Percentiles rank a stretch among this genome's conserved stretches.
These are phyloP conservation scores for Globisporangium orthogonon DNA, from an alignment of 352 stramenopile species.

Conservation along the genomic window DNA sequence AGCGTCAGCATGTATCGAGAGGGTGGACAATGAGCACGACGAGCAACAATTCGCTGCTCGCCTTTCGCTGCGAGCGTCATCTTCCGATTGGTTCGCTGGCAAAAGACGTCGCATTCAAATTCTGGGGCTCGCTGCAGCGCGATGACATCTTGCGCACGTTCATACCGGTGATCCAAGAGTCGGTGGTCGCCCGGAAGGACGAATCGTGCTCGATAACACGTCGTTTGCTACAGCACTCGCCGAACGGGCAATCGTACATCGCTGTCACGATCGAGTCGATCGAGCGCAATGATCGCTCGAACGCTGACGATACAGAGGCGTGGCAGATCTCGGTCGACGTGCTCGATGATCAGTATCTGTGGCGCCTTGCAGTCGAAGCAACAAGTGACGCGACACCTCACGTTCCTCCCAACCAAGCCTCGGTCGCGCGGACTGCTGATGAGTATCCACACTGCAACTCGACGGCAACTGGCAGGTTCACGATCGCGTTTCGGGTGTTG, in stretches of 20 bases:
- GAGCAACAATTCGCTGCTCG: background rate
- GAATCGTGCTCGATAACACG: background rate
- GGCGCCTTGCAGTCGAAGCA: background rate
- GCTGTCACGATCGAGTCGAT: background rate
- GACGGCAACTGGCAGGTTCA: background rate
- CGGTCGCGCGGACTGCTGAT: background rate
- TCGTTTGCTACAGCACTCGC: background rate
- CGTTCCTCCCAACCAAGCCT: background rate
- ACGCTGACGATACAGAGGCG: no score
- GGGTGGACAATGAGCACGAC: background rate
- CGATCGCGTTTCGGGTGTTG: background rate
- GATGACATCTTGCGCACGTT: slow-evolving; percentile 68
- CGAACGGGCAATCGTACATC: background rate
- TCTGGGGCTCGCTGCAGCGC: slow-evolving; percentile 45
- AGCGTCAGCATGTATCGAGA: background rate
- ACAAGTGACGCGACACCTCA: background rate
- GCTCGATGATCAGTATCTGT: background rate
- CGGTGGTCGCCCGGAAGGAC: background rate
- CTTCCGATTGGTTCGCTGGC: slow-evolving; percentile 1
- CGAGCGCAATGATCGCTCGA: background rate
- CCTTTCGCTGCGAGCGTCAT: background rate
- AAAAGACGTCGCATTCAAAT: slow-evolving; percentile 26
- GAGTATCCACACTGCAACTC: no score
- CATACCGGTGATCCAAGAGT: slow-evolving; percentile 18
- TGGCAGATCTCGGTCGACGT: background rate